Evolutionary conservation across 352 stramenopile genomes (phyloP), one percentile per base, ranked within the genome.

Genomic region (Pythium coloratum): DNA sequence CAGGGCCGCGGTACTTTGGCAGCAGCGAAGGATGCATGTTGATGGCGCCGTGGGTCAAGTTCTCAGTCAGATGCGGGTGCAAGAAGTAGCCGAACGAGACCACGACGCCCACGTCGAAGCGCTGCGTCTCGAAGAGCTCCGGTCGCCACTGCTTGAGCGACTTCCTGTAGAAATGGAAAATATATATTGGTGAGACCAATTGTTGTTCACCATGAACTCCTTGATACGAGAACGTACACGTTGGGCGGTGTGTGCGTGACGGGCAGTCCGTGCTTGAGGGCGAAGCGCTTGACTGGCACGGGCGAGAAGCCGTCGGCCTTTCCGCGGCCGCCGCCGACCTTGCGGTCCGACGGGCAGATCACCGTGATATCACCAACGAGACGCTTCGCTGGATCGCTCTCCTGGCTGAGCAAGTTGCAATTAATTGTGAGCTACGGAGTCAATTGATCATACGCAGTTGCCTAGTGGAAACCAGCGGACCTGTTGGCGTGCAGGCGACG

Each of bases 1-100:
- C 88, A 20, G 89, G 84, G 0, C 89, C 89, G 12, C 89, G 86
- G 61, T 96, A 96, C 79, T 91, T 91, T 49, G 89, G 89, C 51
- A 96, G 61, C 20, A 96, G 66, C 32, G 88, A 96, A 40, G 89
- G 89, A 55, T 96, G 89, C 86, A 96, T 92, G 67, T 96, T 96
- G 64, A 96, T 90, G 26, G 88, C 88, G 6, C 89, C 88, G 46
- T 90, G 71, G 16, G 77, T 40, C 24, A 96, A 65, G 9, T 82
- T 77, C 14, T 71, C 73, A 10, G 96, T 74, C 77, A 96, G 80
- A 58, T 92, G 82, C 50, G 82, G 78, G 62, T 94, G 82, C 83
- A 92, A 50, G 51, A 76, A 63, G 75, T 95, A 95, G 9, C 89
- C 89, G 60, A 96, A 96, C 3, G 88, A 96, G n/a, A 96, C 88